These are phyloP conservation scores for Skeletonema grethae DNA, from an alignment of 108 stramenopile genomes.

Conservation along the genomic window DNA sequence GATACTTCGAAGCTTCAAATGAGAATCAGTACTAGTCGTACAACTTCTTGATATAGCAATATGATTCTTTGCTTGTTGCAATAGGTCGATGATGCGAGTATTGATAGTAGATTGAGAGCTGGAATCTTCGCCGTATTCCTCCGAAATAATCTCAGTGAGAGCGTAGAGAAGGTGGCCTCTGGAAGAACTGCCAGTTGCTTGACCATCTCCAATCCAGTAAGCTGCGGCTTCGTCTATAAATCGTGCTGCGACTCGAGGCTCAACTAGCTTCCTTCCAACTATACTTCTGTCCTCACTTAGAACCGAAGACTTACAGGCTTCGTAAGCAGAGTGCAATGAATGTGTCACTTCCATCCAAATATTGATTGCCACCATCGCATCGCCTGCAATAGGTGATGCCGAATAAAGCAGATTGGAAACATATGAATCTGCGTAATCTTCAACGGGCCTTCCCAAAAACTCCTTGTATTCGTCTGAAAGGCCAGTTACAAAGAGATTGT, in stretches of 20 bases:
- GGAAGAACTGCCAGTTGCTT: slow-evolving; percentile 61
- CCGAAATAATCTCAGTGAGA: slow-evolving; percentile 67
- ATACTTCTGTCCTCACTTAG: slow-evolving; percentile 12
- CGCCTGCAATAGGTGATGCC: slow-evolving; percentile 50
- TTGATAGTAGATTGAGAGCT: slow-evolving; percentile 70
- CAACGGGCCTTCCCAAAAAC: slow-evolving; percentile 50
- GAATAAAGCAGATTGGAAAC: slow-evolving; percentile 59
- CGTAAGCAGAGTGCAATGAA: slow-evolving; percentile 51
- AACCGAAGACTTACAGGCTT: slow-evolving; percentile 41
- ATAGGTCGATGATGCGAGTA: slow-evolving; percentile 66
- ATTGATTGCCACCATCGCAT: slow-evolving; percentile 69
- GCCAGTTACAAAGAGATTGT: slow-evolving; percentile 66
- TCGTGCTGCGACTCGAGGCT: slow-evolving; percentile 57
- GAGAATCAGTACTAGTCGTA: slow-evolving; percentile 55
- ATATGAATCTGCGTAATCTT: slow-evolving; percentile 68
- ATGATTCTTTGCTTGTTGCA: slow-evolving; percentile 79
- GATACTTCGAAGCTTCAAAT: slow-evolving; percentile 46
- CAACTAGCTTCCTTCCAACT: slow-evolving; percentile 45
- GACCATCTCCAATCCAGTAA: slow-evolving; percentile 86
- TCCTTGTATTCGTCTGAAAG: slow-evolving; percentile 60
- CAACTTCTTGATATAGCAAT: slow-evolving; percentile 73
- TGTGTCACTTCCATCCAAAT: slow-evolving; percentile 84
- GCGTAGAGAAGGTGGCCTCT: slow-evolving; percentile 81
- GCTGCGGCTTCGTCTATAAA: slow-evolving; percentile 81
- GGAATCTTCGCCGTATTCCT: slow-evolving; percentile 50